Evolutionary conservation across 345 rosid species (phyloP), one percentile per base, ranked within the genome.

Genomic region (Citrus trifoliata): DNA sequence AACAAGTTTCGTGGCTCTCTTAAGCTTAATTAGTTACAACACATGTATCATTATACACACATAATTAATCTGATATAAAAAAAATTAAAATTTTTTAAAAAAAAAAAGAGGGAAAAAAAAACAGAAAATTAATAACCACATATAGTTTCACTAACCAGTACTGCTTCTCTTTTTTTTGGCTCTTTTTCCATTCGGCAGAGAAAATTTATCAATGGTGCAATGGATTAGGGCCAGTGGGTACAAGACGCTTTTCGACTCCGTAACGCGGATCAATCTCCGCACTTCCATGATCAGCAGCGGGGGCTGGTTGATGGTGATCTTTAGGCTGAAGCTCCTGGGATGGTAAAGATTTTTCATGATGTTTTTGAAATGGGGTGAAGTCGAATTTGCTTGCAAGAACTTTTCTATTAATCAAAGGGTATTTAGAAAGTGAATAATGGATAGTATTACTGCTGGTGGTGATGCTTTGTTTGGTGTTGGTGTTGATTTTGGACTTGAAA

Each of bases 151-250:
- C 77, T 79, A 32, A 76, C 80, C 70, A 61, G 25, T 19, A 9
- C 7, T 33, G 51, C 25, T 3, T 33, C 37, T 21, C 32, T 2
- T 73, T 30, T 30, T 27, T 9, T 67, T 27, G n/a, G n/a, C 7
- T 9, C 13, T 59, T 5, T 80, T 59, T 13, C 56, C 65, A 60
- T 37, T 78, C 67, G 69, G 69, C 71, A 8, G 76, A 75, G 73
- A 63, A 35, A 74, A 46, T 13, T 71, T 76, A 81, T 94, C 90
- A 86, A 87, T 93, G 98, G 85, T 95, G 98, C 81, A 95, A 86
- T 21, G 98, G 97, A 85, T 95, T 95, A 0, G 98, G 97, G 58
- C 98, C 97, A 2, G 94, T 90, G 32, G 97, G 98, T 66, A 95
- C 98, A 19, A 88, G 94, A 33, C 97, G 97, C 86, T 95, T 95